Evolutionary conservation across 371 early-diverging fungal species (phyloP).

Genomic region (Syncephalastrum sp.): DNA sequence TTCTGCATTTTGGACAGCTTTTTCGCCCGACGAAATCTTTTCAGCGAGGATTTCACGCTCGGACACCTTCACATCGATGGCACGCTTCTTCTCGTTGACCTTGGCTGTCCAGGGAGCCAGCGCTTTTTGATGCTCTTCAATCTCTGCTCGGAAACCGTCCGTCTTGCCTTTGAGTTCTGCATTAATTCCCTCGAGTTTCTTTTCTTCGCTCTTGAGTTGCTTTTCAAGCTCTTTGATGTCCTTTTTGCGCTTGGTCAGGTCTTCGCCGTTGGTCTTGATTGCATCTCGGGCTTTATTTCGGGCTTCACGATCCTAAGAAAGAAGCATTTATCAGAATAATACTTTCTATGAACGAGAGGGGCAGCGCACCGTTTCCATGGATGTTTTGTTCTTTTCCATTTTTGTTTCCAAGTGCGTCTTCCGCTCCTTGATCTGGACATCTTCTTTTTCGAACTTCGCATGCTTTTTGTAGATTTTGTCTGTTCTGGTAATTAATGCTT

Average conservation of each 20-base stretch:
- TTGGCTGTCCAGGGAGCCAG: constrained; percentile 86
- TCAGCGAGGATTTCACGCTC: constrained; percentile 75
- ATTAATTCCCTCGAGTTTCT: constrained; percentile 73
- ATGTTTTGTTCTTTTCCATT: constrained; percentile 65
- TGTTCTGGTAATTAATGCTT: constrained; percentile 56
- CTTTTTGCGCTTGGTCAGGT: constrained; percentile 44
- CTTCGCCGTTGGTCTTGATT: constrained; percentile 56
- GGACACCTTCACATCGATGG: constrained; percentile 75
- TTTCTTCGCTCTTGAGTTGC: constrained; percentile 65
- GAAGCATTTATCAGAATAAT: neutral
- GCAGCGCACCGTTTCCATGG: constrained; percentile 54
- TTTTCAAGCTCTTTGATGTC: constrained; percentile 67
- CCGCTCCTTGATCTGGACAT: constrained; percentile 76
- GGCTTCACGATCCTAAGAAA: constrained; percentile 51
- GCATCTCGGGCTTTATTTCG: constrained; percentile 48
- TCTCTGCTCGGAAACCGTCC: constrained; percentile 64
- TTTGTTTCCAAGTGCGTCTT: constrained; percentile 76
- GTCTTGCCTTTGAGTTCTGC: constrained; percentile 84
- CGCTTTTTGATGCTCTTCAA: constrained; percentile 75
- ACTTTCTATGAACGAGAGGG: neutral
- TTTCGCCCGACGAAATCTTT: constrained; percentile 47
- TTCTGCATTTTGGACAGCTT: constrained; percentile 64
- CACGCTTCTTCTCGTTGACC: constrained; percentile 68
- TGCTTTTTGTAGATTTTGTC: constrained; percentile 59
- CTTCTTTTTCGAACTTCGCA: constrained; percentile 74